Evolutionary conservation across 108 stramenopile species (phyloP), one percentile per base, ranked within the genome.

Genomic region (Mediolabrus comicus): DNA sequence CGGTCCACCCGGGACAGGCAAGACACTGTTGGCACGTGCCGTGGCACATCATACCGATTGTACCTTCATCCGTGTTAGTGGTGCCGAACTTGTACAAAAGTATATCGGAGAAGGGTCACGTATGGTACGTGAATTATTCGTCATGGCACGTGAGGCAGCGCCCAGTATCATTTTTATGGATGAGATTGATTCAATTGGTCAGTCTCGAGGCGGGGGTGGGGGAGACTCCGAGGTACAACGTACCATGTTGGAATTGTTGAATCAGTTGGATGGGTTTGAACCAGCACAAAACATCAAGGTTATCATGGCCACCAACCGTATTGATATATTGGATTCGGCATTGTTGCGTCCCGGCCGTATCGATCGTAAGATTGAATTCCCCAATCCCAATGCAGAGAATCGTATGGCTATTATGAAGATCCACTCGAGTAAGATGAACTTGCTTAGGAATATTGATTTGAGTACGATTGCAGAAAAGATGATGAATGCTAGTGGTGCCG

Each of bases 81-180:
- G 99, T 26, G 95, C 99, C 12, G 99, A 99, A 70, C 80, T 99
- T 30, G 99, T 99, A 34, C 98, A 99, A 83, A 99, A 99, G 83
- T 99, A 99, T 85, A 99, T 99, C 58, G 99, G 99, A n/a, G 99
- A 99, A 68, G 99, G 99, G 63, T 92, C 93, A 14, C 86, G 98
- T 14, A 99, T 99, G 99, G 99, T 99, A 27, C 94, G 99, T 38
- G 99, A 99, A 87, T 85, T 99, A 35, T 99, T 99, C 74, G 95
- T 99, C 67, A 99, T 99, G 98, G 99, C 99, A 25, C 90, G 98
- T 19, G 98, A 99, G 83, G 96, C 97, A 0, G 96, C 97, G 12
- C 99, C 99, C 10, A 89, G 88, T 62, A 99, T 99, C 77, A 99
- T 99, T 66, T 99, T 99, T 71, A 99, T 99, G 99, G 99, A 99